Base-by-base conservation (phyloP, 345 rosid genomes). In the Gossypium longicalyx region DNA sequence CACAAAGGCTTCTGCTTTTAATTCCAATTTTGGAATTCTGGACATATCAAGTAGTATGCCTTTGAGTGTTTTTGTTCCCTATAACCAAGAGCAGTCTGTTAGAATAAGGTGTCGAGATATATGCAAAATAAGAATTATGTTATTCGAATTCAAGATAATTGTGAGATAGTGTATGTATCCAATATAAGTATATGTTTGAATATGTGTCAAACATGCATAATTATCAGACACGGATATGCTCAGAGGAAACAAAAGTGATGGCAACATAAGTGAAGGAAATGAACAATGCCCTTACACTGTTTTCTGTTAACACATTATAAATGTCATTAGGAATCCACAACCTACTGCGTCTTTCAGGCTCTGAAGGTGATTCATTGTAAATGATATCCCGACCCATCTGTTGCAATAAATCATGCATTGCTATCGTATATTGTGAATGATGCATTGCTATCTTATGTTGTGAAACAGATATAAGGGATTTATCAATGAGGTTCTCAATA, bases 321-420 rank as follows among this genome's bases (percentile, higher is more conserved):
- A 74, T 3, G 60, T 78, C 74, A 0, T 67, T 17, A 2, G 59
- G 71, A 20, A 0, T 7, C 62, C 77, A 65, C 49, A 77, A 8
- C n/a, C 62, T 48, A 2, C 49, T 77, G 5, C 68, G 45, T 5
- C 20, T 29, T 1, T 34, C 43, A 1, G 43, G 77, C 2, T 74
- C 64, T 12, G 13, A 15, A 1, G 59, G 13, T 20, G 60, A 72
- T 66, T 72, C 73, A 19, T 72, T 9, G 2, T 11, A 1, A 23
- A 78, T 74, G 63, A 77, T 17, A 0, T 77, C 47, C 7, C 56
- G 1, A 34, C 7, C 41, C 7, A 34, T 34, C 1, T 5, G 41
- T 1, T 34, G 41, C 41, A 34, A 4, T 62, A 80, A 77, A 38
- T 76, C 67, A 74, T 81, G 84, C 74, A 81, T 80, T 47, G 25